A percentile compares a stretch with the other conserved stretches of the same genome.
Evolutionary conservation across 2,329 filamentous ascomycete species (phyloP).

Genomic region (Beauveria bassiana): DNA sequence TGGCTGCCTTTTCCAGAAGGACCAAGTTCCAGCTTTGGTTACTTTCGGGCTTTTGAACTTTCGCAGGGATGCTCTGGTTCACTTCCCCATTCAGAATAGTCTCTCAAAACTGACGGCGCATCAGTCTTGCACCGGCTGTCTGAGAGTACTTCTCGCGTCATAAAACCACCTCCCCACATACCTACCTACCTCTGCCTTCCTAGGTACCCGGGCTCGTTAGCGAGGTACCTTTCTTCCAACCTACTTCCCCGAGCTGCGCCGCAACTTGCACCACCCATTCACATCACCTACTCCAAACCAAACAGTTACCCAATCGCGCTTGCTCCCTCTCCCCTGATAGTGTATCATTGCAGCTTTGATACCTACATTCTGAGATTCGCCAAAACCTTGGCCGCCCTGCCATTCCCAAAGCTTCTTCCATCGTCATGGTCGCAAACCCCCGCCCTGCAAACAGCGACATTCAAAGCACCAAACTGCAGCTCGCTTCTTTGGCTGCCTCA

Average conservation of each 20-base stretch:
- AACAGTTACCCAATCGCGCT: not conserved
- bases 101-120: too few species aligned
- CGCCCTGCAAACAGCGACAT: not conserved
- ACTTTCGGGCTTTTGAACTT: too few species aligned
- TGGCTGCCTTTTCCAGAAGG: too few species aligned
- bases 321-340: not conserved
- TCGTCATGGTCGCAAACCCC: not conserved
- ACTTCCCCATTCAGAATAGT: too few species aligned
- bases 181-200: too few species aligned
- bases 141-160: not conserved
- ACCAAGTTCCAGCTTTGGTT: too few species aligned
- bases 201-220: too few species aligned
- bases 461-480: not conserved
- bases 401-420: not conserved
- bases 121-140: too few species aligned
- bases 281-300: not conserved
- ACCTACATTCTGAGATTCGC: not conserved
- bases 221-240: too few species aligned
- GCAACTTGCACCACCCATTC: not conserved
- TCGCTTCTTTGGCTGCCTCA: not conserved
- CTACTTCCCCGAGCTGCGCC: too few species aligned
- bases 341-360: not conserved
- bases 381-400: not conserved
- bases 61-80: too few species aligned
- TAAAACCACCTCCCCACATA: not conserved